Evolutionary conservation across 2,329 filamentous ascomycete genomes (phyloP), one percentile per base, ranked within the genome.

Genomic region (Aspergillus latus): DNA sequence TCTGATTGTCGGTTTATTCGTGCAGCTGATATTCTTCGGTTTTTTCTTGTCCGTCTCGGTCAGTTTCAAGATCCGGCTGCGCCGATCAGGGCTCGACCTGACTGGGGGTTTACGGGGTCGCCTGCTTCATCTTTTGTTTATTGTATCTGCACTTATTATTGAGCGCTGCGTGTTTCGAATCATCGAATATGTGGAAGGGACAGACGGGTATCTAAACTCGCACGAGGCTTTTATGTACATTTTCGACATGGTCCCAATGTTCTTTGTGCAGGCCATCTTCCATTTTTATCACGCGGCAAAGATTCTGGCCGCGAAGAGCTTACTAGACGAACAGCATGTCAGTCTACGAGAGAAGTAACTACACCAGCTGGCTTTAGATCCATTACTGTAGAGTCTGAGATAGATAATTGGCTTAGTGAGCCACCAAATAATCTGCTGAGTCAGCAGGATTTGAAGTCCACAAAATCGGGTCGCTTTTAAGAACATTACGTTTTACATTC

Each of bases 211-310:
- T 15, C 10, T 58, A 7, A 7, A 30, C 21, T 39, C 37, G 37
- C 55, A 58, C 42, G 55, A 58, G 55, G 30, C 51, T 6, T 58
- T 21, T 42, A 42, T 54, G 55, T 58, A 58, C 50, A 2, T 54
- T 13, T 58, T 58, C 28, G 55, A 58, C 42, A 21, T 50, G 4
- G 7, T 51, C 13, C 45, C 46, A 29, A 58, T 58, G 55, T 34
- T 58, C n/a, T 13, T 54, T 13, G 55, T 58, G 39, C 54, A 57
- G 30, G 15, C 32, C 11, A 9, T 57, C 36, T 57, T 57, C 8
- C 54, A 57, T 29, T 13, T 49, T 21, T 49, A 28, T 4, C 21
- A n/a, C 10, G 21, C 43, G 26, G 21, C 10, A 8, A n/a, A 45
- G 2, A 45, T 45, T 40, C 15, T 40, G 10, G 15, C 7, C 15